Base-by-base conservation (phyloP, 2,329 filamentous ascomycete genomes). In the Diaporthe capsici region DNA sequence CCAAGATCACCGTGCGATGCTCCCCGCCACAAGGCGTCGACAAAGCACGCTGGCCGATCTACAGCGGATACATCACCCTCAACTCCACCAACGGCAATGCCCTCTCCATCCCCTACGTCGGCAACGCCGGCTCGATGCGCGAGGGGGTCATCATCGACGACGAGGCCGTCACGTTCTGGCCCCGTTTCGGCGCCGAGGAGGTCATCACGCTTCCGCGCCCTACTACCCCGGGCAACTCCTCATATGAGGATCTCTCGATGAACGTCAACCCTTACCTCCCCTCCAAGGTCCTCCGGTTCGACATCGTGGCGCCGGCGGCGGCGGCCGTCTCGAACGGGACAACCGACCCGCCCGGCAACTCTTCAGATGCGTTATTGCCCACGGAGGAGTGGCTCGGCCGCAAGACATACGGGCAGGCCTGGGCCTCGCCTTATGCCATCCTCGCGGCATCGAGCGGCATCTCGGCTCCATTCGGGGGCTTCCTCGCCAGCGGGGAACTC, bases 1-100 rank as follows among this genome's bases (percentile, higher is more conserved):
- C 57, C 34, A 61, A 42, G 4, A 61, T 61, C 22, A 61, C 34
- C 57, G 20, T 61, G 34, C 57, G 34, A 15, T 61, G 57, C 2
- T 8, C 22, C 1, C 34, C 34, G 34, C 57, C 57, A 25, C 34
- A 39, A 25, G 57, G 34, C 2, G 57, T 61, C 22, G 57, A 61
- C 1, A 61, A 61, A 25, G 57, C 57, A 15, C 57, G 57, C 22
- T 61, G 57, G 57, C 34, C 57, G 22, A 61, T 61, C 7, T 61
- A 61, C 57, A 61, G 34, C 57, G 57, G 57, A 25, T 61, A 61
- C 34, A 42, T 61, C 34, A 61, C 57, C 7, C 57, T 61, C 57
- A 61, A 61, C 57, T 61, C 57, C 9, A 61, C 34, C 2, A 61
- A 61, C 57, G 57, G 57, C 34, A 34, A 61, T 15, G 5, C 34